Conservation (phyloP, 495 filamentous ascomycete genomes). For the Penicillium alfredii region DNA sequence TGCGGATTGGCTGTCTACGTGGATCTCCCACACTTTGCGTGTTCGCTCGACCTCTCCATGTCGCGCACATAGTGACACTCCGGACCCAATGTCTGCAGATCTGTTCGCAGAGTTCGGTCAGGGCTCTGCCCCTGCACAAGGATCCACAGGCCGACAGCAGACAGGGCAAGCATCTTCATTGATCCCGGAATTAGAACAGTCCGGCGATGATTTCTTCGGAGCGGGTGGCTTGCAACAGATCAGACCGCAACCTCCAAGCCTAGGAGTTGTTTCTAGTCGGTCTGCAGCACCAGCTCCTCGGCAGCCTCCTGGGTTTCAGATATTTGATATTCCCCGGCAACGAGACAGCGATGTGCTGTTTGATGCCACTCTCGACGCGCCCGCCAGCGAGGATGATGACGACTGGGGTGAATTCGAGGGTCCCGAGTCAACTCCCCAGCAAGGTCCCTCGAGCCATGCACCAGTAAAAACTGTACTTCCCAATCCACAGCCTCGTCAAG, state of each 20-base stretch:
- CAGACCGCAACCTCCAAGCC: background rate
- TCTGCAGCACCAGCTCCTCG: slow-evolving; percentile 3
- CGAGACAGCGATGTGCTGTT: slow-evolving; percentile 36
- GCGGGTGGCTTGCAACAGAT: slow-evolving; percentile 3
- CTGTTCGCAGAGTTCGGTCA: slow-evolving; percentile 65
- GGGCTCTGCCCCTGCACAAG: slow-evolving; percentile 17
- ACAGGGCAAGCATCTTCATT: slow-evolving; percentile 13
- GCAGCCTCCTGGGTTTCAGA: slow-evolving; percentile 8
- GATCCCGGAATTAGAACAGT: slow-evolving; percentile 21
- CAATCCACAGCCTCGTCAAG: background rate
- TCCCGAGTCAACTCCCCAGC: slow-evolving; percentile 45
- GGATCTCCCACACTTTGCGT: background rate
- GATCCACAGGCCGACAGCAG: slow-evolving; percentile 9
- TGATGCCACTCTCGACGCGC: slow-evolving; percentile 38
- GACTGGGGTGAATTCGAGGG: slow-evolving; percentile 74
- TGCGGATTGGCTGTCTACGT: too few relatives aligned
- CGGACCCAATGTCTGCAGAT: slow-evolving; percentile 68
- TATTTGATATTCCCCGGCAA: slow-evolving; percentile 18
- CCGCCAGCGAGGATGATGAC: slow-evolving; percentile 48
- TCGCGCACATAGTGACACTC: slow-evolving; percentile 7
- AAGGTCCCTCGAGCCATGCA: slow-evolving; percentile 40
- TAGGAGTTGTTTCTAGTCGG: slow-evolving; percentile 4
- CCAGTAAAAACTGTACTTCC: slow-evolving; percentile 1
- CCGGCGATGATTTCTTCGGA: slow-evolving; percentile 21
- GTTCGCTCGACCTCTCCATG: too few relatives aligned